These are phyloP conservation scores for Diaporthe vaccinii DNA, from an alignment of 2,329 filamentous ascomycete genomes.

Conservation along the genomic window DNA sequence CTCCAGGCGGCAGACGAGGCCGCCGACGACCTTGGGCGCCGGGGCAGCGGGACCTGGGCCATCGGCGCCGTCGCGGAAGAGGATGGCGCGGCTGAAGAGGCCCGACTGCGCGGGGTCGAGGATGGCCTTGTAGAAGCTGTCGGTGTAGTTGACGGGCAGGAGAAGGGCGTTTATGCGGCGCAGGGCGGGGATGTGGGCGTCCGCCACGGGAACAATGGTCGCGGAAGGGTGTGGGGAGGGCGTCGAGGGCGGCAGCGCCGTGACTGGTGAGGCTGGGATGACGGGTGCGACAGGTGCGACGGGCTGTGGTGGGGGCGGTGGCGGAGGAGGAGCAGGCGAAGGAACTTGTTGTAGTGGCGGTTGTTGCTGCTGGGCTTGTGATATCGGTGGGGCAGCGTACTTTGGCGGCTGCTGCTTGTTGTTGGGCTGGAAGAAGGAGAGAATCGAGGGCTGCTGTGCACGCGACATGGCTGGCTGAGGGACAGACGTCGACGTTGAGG, in stretches of 20 bases:
- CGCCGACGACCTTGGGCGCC: slow-evolving; percentile 69
- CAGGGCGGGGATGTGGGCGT: slow-evolving; percentile 68
- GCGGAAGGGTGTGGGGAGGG: slow-evolving; percentile 62
- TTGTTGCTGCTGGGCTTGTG: slow-evolving; percentile 44
- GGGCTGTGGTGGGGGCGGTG: slow-evolving; percentile 40
- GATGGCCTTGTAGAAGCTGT: slow-evolving; percentile 72
- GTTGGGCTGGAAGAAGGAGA: slow-evolving; percentile 70
- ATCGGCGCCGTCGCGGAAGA: slow-evolving; percentile 62
- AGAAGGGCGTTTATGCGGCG: slow-evolving; percentile 76
- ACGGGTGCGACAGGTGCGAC: slow-evolving; percentile 40
- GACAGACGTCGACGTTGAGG: not conserved
- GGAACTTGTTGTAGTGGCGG: slow-evolving; percentile 41
- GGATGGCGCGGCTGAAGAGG: slow-evolving; percentile 71
- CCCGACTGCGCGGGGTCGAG: slow-evolving; percentile 63
- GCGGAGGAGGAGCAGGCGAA: slow-evolving; percentile 41
- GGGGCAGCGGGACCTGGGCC: slow-evolving; percentile 44
- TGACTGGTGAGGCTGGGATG: slow-evolving; percentile 43
- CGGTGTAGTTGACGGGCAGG: slow-evolving; percentile 73
- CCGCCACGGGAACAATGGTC: slow-evolving; percentile 63
- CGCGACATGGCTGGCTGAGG: slow-evolving; percentile 50
- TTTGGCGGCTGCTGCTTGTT: slow-evolving; percentile 55
- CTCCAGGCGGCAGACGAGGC: slow-evolving; percentile 74
- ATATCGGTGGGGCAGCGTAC: slow-evolving; percentile 56
- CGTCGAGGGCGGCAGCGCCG: slow-evolving; percentile 49
- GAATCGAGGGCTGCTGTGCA: slow-evolving; percentile 65